A percentile compares a stretch with the other conserved stretches of the same genome.
Conservation (phyloP, 768 basidiomycete species). For the Paxillus ammoniavirescens region DNA sequence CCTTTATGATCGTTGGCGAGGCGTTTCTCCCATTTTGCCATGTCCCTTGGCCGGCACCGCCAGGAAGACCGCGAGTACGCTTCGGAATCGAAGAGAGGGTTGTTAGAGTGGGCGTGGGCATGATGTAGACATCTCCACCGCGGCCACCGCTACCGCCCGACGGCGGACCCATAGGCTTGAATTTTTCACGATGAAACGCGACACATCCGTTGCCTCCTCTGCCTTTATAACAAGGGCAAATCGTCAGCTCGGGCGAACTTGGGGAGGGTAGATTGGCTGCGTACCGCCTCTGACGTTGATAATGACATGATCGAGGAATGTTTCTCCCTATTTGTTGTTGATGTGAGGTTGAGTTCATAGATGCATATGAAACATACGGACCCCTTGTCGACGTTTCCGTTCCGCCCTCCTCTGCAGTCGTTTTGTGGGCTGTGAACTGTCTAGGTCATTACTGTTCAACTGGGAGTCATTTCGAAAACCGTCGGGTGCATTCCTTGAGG, state of each 20-base stretch:
- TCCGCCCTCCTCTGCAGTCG: conserved; percentile 59
- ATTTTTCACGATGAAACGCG: conserved; percentile 92
- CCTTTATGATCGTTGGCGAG: conserved; percentile 68
- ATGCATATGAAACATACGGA: conserved; percentile 30
- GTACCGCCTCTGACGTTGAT: conserved; percentile 77
- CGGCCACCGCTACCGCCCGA: conserved; percentile 92
- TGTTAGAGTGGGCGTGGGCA: conserved; percentile 74
- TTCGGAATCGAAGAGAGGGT: conserved; percentile 72
- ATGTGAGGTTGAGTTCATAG: conserved; percentile 2
- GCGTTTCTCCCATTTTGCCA: conserved; percentile 85
- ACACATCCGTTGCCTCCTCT: conserved; percentile 89
- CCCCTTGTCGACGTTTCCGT: conserved; percentile 73
- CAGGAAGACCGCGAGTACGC: conserved; percentile 64
- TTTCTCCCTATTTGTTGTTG: conserved; percentile 52
- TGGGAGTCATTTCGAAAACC: background rate
- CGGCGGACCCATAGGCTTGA: conserved; percentile 78
- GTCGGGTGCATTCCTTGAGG: background rate
- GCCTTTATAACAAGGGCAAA: conserved; percentile 41
- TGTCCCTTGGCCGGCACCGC: conserved; percentile 75
- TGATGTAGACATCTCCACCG: conserved; percentile 85
- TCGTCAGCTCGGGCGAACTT: background rate
- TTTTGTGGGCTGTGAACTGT: background rate
- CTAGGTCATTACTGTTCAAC: background rate
- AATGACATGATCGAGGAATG: conserved; percentile 80
- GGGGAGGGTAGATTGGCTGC: conserved; percentile 10